These are phyloP conservation scores for Alternaria solani DNA, from an alignment of 2,329 filamentous ascomycete species.

Conservation along the genomic window DNA sequence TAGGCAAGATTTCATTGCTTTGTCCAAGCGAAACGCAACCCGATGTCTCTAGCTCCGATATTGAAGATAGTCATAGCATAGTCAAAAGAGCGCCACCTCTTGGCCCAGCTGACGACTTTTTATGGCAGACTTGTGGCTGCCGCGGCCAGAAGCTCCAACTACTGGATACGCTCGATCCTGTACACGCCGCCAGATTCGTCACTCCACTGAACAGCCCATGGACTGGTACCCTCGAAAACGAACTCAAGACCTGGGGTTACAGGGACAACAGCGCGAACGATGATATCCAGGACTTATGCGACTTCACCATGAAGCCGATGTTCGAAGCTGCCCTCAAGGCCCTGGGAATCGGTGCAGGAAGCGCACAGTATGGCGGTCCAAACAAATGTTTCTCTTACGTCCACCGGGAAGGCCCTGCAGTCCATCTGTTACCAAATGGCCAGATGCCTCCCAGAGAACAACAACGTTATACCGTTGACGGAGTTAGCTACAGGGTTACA, in stretches of 20 bases:
- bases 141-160: conserved; percentile 1
- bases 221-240: neutral
- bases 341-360: neutral
- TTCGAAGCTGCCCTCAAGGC: neutral
- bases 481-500: neutral
- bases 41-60: neutral
- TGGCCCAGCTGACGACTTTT: neutral
- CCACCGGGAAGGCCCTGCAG: neutral
- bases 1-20: neutral
- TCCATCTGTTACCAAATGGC: conserved; percentile 1
- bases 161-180: neutral
- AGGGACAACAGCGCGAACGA: neutral
- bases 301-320: neutral
- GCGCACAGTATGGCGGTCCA: neutral
- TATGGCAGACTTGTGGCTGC: neutral
- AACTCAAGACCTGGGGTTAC: neutral
- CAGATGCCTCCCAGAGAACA: neutral
- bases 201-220: neutral
- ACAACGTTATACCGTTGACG: neutral
- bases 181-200: neutral
- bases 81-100: conserved; percentile 1
- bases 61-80: neutral
- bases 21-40: neutral
- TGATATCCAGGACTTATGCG: neutral
- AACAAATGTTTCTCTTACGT: neutral